Conservation (phyloP, 192 early-diverging fungal species). For the Entophlyctis luteolus region DNA sequence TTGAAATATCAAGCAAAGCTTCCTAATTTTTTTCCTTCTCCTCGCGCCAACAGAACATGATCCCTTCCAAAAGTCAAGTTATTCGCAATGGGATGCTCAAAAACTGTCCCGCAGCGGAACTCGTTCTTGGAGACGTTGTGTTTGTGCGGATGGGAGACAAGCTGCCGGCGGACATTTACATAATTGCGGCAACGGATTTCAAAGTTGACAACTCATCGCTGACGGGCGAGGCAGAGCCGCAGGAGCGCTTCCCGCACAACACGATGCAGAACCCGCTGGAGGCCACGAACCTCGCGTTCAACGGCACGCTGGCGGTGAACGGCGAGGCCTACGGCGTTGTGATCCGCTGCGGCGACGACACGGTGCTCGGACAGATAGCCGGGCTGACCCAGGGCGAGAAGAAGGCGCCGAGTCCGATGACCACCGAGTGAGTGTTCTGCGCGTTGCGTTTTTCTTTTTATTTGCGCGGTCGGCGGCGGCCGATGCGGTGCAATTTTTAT, state of each 20-base stretch:
- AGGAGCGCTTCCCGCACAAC: slow-evolving; percentile 69
- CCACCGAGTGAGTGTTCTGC: slow-evolving; percentile 16
- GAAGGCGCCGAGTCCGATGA: slow-evolving; percentile 24
- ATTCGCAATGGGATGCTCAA: slow-evolving; percentile 71
- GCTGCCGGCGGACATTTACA: slow-evolving; percentile 82
- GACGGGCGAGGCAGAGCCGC: slow-evolving; percentile 93
- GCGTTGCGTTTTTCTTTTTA: not conserved
- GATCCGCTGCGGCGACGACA: slow-evolving; percentile 86
- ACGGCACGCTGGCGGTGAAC: slow-evolving; percentile 74
- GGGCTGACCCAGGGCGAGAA: slow-evolving; percentile 21
- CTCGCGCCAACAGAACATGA: slow-evolving; percentile 71
- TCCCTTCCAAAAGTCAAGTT: slow-evolving; percentile 77
- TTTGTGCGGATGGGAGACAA: slow-evolving; percentile 91
- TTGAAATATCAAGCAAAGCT: not conserved
- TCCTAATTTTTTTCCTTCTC: no score
- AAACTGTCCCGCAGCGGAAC: slow-evolving; percentile 63
- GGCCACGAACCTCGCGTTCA: slow-evolving; percentile 88
- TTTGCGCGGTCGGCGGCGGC: no score
- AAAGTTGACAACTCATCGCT: slow-evolving; percentile 97
- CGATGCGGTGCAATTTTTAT: no score
- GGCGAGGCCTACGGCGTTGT: slow-evolving; percentile 90
- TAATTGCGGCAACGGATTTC: slow-evolving; percentile 76
- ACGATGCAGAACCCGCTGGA: slow-evolving; percentile 78
- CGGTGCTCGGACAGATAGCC: slow-evolving; percentile 94
- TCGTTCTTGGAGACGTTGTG: slow-evolving; percentile 87